Base-by-base conservation (phyloP, 225 moss, liverwort and hornwort genomes). In the Thuidium tamariscinum region DNA sequence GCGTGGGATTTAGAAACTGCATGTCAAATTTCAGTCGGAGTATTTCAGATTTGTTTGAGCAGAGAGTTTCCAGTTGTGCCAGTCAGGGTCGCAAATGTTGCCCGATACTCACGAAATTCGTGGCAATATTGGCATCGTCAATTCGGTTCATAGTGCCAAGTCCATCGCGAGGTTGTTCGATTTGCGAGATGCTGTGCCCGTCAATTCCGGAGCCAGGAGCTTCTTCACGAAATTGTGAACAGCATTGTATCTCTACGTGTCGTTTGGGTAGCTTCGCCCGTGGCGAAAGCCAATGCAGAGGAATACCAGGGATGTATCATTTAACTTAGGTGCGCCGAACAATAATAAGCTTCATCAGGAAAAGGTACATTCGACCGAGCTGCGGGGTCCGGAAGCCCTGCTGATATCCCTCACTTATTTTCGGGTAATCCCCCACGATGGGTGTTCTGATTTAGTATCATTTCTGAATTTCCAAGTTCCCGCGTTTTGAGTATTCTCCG, bases 321-420 rank as follows among this genome's bases (percentile, higher is more conserved):
- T 27, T 56, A 66, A 39, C 66, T 56, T n/a, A 73, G 26, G 11
- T 22, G 63, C 10, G 49, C n/a, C n/a, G 64, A 48, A 49, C 54
- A 34, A 46, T 46, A 41, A 8, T 16, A 59, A 73, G 22, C 22
- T 65, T 64, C 44, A 46, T 26, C 29, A 30, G 19, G 6, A 30
- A 36, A 21, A 26, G 74, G 82, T 26, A 89, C 78, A 72, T 91
- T 85, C 57, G 69, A 10, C 15, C 11, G 39, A 61, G 77, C 44
- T 67, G 79, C 39, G 30, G 77, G 81, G 87, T 61, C 91, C 89
- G 77, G 54, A 75, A 77, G 44, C n/a, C 41, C 74, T 91, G 89
- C 87, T 34, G 62, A 75, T 82, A 84, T 87, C 74, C 36, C 61
- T 77, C 86, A 52, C 74, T 60, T 67, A 77, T 55, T 80, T 48